Percentiles rank a stretch among this genome's conserved stretches.
Conservation (phyloP, 352 stramenopile genomes). For the Phytophthora melonis region DNA sequence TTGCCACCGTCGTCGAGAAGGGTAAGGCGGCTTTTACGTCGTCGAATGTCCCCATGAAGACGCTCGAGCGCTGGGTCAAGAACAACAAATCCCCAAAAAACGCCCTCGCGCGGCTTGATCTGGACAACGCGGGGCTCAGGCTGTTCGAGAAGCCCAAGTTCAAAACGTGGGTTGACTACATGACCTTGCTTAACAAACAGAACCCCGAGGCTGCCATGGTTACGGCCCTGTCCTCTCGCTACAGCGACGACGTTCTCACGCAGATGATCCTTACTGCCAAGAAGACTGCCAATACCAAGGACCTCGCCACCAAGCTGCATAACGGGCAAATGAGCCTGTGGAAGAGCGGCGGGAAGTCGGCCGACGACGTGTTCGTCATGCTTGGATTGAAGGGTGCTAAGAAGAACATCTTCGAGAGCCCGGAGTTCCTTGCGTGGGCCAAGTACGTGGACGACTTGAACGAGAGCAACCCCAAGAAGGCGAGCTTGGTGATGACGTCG, state of each 20-base stretch:
- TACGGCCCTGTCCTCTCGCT: not conserved
- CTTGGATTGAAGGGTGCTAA: not conserved
- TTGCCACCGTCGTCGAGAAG: not conserved
- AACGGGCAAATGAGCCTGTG: constrained; percentile 2
- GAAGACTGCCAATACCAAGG: not conserved
- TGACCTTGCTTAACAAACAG: not conserved
- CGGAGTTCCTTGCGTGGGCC: constrained; percentile 3
- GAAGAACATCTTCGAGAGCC: not conserved
- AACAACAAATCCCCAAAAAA: constrained; percentile 7
- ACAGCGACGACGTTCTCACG: constrained; percentile 3
- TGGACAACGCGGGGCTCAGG: not conserved
- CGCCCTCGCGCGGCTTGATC: constrained; percentile 3
- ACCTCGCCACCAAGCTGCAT: constrained; percentile 7
- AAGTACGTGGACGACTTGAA: constrained; percentile 17
- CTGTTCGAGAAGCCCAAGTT: constrained; percentile 10
- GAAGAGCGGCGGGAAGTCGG: not conserved
- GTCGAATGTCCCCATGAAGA: constrained; percentile 1
- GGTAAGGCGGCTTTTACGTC: not conserved
- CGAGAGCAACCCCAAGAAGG: constrained; percentile 6
- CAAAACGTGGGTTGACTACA: constrained; percentile 1
- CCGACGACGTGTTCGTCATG: constrained; percentile 1
- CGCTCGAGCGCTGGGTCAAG: constrained; percentile 2
- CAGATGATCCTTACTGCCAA: constrained; percentile 11
- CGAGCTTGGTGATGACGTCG: not conserved
- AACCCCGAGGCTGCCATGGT: constrained; percentile 10